Percentiles rank a stretch among this genome's conserved stretches.
phyloP scores from a whole-genome alignment of 345 rosid species.

The Corymbia maculata region DNA sequence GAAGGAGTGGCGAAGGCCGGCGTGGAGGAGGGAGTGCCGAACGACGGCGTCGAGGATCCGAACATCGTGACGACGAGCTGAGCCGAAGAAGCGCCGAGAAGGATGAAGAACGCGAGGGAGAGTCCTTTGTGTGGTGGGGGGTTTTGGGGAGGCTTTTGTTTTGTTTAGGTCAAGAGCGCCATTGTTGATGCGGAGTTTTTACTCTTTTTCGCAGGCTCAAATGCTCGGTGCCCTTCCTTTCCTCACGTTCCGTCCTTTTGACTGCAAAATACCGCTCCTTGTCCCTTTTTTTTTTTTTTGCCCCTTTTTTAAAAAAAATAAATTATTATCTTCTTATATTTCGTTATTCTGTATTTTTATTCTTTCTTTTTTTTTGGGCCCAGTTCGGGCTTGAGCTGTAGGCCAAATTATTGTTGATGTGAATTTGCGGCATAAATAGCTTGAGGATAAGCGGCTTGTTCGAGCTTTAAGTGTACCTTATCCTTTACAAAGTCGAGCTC shows the following conservation, averaged over 20 bases:
- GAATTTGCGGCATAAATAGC: neutral
- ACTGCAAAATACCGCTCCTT: neutral
- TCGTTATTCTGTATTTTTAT: neutral
- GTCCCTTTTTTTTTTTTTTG: neutral
- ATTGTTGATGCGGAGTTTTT: neutral
- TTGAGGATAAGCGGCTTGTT: neutral
- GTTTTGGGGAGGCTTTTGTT: neutral
- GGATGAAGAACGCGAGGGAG: neutral
- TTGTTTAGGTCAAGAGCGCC: neutral
- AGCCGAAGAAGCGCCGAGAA: neutral
- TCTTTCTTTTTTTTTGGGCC: too few relatives aligned
- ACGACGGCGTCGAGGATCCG: constrained; percentile 27
- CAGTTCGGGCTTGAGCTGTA: too few relatives aligned
- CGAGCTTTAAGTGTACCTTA: neutral
- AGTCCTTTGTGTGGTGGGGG: neutral
- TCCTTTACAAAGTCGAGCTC: too few relatives aligned
- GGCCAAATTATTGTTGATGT: too few relatives aligned
- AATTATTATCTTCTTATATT: neutral
- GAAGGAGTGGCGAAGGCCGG: constrained; percentile 24
- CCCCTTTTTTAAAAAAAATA: neutral
- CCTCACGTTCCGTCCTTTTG: neutral
- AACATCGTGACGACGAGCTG: constrained; percentile 6
- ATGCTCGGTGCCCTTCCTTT: neutral
- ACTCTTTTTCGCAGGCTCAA: neutral
- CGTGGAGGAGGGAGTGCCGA: constrained; percentile 8